Base-by-base conservation (phyloP, 805 yeast species). In the Candida corydali region DNA sequence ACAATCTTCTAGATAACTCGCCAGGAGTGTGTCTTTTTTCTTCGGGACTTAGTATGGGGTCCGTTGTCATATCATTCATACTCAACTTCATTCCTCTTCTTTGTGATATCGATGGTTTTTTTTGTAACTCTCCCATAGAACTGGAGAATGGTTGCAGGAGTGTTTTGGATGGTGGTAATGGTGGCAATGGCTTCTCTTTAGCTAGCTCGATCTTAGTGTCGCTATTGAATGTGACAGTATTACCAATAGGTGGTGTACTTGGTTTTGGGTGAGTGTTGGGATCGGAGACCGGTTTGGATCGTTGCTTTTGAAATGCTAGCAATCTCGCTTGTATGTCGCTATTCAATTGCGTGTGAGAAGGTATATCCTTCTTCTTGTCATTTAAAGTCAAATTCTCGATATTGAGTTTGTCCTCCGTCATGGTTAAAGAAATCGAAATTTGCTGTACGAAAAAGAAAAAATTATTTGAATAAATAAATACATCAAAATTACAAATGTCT, bases 271-370 rank as follows among this genome's bases (percentile, higher is more conserved):
- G 11, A 20, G 18, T 38, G 14, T 19, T 38, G 8, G 30, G 2
- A 3, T 26, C 34, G 10, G 51, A 27, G 16, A 43, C 49, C 14
- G 47, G 52, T 37, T 49, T 56, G 11, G 58, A 42, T 47, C 96
- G 74, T 51, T 82, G 79, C 45, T 86, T 87, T 57, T 88, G 96
- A 50, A 89, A 85, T 0, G 95, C 96, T 56, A 84, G 63, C 25
- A 89, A 72, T 44, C 93, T 70, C 1, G 96, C 96, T 57, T 88
- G 96, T 27, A 87, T 75, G 44, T 85, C 91, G 8, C 93, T 81
- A 49, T 74, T 79, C 34, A 82, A 34, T 32, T 48, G 58, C 9
- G 51, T 35, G 23, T 46, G 59, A 16, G 41, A 3, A 4, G 12
- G 32, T 9, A 8, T 4, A 5, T 29, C 32, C 19, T 5, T 18